Base-by-base conservation (phyloP, 805 yeast genomes). In the Lachancea sp. region DNA sequence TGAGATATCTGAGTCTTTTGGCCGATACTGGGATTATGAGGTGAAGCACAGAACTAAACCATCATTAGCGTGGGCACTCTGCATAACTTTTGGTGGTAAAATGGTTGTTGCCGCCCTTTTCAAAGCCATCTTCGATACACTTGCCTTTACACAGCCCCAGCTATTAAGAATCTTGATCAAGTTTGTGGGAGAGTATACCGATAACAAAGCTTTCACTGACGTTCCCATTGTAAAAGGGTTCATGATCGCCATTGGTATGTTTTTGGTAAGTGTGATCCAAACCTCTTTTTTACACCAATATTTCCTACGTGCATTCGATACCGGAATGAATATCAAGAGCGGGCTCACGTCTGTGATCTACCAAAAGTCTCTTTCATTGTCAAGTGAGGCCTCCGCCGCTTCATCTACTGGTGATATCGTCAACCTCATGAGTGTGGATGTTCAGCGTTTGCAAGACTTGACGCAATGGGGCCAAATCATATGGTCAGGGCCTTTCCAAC, bases 401-500 rank as follows among this genome's bases (percentile, higher is more conserved):
- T 78, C 87, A 34, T 77, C 86, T 27, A 85, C 95, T 3, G 98
- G 98, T 59, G 96, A 89, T 62, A 85, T 91, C 53, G 97, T 90
- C 47, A 90, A 90, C 60, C 72, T 90, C 57, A 88, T 90, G 96
- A 82, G 95, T 43, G 95, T 90, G 37, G 98, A 90, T 67, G 81
- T 89, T 2, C 95, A 85, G 66, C 79, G 95, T 67, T 69, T 90
- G 46, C 95, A 86, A 62, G 95, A 86, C 54, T 71, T 88, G 45
- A 77, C 84, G 19, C 89, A 85, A 60, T 78, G 82, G 63, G 77
- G 89, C 50, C 83, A 86, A 56, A 73, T 87, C 44, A 71, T 86
- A 41, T 88, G 96, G 95, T 87, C 95, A 1, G 95, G 95, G 40
- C 97, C 97, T 1, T 84, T 89, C 67, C 96, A 90, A 66, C 79